Evolutionary conservation across 257 asterid species (phyloP).

Genomic region (Catharanthus roseus): DNA sequence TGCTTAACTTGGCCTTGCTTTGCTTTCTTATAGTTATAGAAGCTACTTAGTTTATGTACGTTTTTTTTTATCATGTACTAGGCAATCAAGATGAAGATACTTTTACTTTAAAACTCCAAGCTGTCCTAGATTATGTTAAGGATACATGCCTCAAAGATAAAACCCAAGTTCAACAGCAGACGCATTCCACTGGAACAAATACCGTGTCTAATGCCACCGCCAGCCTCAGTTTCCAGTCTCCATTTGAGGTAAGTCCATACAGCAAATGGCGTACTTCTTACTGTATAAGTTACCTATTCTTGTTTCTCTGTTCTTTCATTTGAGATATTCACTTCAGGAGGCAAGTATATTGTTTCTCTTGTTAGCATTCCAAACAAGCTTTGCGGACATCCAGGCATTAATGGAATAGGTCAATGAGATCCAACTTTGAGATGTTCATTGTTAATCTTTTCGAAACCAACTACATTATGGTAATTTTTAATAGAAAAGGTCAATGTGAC

Average conservation of each 20-base stretch:
- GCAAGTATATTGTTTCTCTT: background rate
- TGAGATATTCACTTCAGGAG: background rate
- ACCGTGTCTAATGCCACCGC: slow-evolving; percentile 7
- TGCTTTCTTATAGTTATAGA: background rate
- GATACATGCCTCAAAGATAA: slow-evolving; percentile 7
- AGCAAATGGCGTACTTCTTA: background rate
- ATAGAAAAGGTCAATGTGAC: no score
- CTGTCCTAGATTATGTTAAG: slow-evolving; percentile 15
- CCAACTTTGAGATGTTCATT: background rate
- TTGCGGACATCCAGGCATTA: background rate
- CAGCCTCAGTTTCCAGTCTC: background rate
- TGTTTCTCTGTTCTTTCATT: background rate
- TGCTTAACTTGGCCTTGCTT: background rate
- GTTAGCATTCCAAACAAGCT: background rate
- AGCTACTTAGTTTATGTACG: background rate
- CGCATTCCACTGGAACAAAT: background rate
- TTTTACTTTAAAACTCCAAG: slow-evolving; percentile 14
- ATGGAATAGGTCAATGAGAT: background rate
- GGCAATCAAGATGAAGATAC: slow-evolving; percentile 18
- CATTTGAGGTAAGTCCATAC: slow-evolving; percentile 11
- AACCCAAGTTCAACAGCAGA: background rate
- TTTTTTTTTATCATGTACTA: background rate
- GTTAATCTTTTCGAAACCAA: background rate
- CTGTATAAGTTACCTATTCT: background rate
- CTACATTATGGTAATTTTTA: slow-evolving; percentile 4